Conservation (phyloP, 345 rosid species). For the Toxicodendron radicans region DNA sequence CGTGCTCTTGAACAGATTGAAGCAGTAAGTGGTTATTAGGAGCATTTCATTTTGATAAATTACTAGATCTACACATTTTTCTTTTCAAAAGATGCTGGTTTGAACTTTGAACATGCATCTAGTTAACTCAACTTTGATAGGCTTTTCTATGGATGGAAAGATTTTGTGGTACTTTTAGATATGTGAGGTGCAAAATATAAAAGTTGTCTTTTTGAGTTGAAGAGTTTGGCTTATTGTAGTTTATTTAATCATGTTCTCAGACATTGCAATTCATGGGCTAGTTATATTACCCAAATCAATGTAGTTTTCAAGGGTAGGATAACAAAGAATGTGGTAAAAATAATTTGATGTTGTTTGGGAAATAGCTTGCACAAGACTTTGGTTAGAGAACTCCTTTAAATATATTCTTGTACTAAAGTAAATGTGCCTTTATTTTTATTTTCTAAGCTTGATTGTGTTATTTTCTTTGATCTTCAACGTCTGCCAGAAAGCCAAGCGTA, state of each 20-base stretch:
- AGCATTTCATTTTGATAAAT: neutral
- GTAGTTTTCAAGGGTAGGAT: neutral
- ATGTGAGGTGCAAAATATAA: neutral
- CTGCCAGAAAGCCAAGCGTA: slow-evolving; percentile 84
- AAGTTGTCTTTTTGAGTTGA: neutral
- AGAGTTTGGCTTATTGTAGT: neutral
- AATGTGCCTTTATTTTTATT: neutral
- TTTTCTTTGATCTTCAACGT: slow-evolving; percentile 9
- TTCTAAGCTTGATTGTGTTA: neutral
- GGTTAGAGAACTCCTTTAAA: neutral
- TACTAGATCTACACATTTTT: neutral
- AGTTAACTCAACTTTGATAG: slow-evolving; percentile 2
- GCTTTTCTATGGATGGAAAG: neutral
- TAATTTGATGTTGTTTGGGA: neutral
- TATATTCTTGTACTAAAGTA: neutral
- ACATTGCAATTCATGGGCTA: neutral
- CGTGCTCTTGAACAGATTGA: slow-evolving; percentile 82
- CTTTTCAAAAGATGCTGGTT: neutral
- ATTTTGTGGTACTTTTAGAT: neutral
- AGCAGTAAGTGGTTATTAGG: slow-evolving; percentile 52
- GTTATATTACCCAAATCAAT: neutral
- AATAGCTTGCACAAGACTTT: neutral
- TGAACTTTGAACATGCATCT: neutral
- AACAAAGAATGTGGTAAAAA: neutral
- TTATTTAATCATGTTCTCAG: too few species aligned